Evolutionary conservation across 495 filamentous ascomycete species (phyloP).

Genomic region (Neurospora sp.): DNA sequence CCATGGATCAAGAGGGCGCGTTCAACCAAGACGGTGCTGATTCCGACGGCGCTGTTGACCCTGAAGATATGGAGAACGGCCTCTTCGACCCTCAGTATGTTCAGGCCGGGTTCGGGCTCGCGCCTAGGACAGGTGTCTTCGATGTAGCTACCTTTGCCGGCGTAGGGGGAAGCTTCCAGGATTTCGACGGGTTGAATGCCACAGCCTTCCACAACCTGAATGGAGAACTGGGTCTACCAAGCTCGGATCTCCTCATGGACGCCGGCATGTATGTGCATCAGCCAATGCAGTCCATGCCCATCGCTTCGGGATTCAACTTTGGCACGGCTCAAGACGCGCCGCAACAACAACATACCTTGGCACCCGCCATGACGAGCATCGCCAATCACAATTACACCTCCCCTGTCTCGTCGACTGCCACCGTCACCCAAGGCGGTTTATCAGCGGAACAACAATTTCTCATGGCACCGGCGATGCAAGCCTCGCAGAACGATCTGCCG

Average conservation of each 20-base stretch:
- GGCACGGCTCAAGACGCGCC: neutral
- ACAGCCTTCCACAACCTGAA: constrained; percentile 4
- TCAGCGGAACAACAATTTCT: constrained; percentile 14
- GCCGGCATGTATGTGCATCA: constrained; percentile 12
- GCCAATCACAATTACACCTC: constrained; percentile 26
- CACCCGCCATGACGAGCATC: constrained; percentile 18
- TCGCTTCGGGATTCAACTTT: constrained; percentile 31
- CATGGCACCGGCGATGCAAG: constrained; percentile 2
- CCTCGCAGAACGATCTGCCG: constrained; percentile 7
- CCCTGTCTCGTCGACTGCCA: constrained; percentile 29
- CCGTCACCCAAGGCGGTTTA: constrained; percentile 24
- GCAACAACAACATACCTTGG: constrained; percentile 9
- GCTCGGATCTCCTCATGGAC: constrained; percentile 14
- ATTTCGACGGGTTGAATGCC: constrained; percentile 6
- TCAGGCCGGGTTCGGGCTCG: constrained; percentile 5
- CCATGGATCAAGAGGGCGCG: constrained; percentile 21
- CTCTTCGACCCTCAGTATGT: constrained; percentile 5
- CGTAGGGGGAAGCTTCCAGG: constrained; percentile 21
- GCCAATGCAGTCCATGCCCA: constrained; percentile 22
- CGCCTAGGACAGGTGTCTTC: constrained; percentile 10
- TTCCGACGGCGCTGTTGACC: constrained; percentile 16
- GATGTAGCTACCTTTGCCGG: constrained; percentile 20
- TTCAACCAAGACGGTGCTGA: constrained; percentile 18
- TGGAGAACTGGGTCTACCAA: constrained; percentile 8
- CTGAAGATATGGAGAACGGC: constrained; percentile 24